A percentile compares a stretch with the other conserved stretches of the same genome.
Evolutionary conservation across 1,284 basidiomycete species (phyloP).

Genomic region (Peniophora sp.): DNA sequence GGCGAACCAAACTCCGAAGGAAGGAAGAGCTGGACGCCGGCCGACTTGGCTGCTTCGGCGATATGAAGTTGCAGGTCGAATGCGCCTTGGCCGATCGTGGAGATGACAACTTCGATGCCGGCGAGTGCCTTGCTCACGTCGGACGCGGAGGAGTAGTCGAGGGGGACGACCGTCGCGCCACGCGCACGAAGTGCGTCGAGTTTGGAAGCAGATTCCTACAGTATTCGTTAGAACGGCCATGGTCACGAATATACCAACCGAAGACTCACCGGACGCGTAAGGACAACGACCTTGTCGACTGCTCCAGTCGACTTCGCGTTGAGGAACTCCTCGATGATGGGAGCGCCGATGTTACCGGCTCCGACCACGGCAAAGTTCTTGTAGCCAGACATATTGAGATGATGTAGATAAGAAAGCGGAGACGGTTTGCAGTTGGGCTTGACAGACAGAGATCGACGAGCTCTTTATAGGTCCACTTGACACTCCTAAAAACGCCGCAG

Average conservation of each 20-base stretch:
- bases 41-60: constrained; percentile 27
- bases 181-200: constrained; percentile 21
- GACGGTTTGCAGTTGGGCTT: too few species aligned
- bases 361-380: constrained; percentile 9
- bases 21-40: constrained; percentile 29
- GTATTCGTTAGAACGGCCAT: constrained; percentile 20
- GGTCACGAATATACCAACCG: constrained; percentile 11
- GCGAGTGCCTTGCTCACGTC: neutral
- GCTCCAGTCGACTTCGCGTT: constrained; percentile 6
- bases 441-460: too few species aligned
- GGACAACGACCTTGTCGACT: constrained; percentile 6
- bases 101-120: neutral
- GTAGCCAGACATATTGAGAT: constrained; percentile 6
- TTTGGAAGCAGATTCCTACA: constrained; percentile 21
- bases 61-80: constrained; percentile 11
- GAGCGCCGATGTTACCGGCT: constrained; percentile 6
- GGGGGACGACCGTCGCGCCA: constrained; percentile 5
- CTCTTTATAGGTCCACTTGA: too few species aligned
- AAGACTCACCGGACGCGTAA: constrained; percentile 10
- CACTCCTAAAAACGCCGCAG: too few species aligned
- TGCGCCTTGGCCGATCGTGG: neutral
- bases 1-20: constrained; percentile 29
- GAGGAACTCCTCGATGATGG: constrained; percentile 8
- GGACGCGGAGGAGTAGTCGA: constrained; percentile 9
- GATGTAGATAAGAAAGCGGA: neutral